Percentiles rank a stretch among this genome's conserved stretches.
phyloP scores from a whole-genome alignment of 441 rosid species.

The Jatropha multifida region DNA sequence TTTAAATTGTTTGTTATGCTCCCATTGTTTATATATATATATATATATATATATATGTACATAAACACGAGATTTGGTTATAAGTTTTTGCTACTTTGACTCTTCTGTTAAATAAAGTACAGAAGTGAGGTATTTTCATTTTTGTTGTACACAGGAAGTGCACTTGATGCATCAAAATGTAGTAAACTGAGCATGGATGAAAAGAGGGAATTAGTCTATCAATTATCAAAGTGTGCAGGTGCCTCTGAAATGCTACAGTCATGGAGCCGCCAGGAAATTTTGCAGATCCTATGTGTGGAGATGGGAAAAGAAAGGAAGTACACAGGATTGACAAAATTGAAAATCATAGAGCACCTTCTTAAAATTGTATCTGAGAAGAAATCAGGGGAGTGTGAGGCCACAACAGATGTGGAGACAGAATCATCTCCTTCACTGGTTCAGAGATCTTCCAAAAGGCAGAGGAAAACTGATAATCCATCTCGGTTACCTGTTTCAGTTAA shows the following conservation, averaged over 20 bases:
- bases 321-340: conserved; percentile 91
- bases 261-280: conserved; percentile 98
- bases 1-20: not conserved
- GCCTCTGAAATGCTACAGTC: conserved; percentile 76
- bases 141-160: conserved; percentile 41
- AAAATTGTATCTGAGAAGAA: conserved; percentile 77
- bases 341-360: conserved; percentile 88
- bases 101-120: conserved; percentile 9
- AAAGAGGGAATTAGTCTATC: conserved; percentile 84
- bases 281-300: conserved; percentile 85
- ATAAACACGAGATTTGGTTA: not conserved
- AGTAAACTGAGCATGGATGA: conserved; percentile 74
- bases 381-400: conserved; percentile 46
- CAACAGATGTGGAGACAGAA: conserved; percentile 40
- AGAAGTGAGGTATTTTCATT: not conserved
- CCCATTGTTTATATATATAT: not conserved
- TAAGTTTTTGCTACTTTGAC: not conserved
- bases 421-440: conserved; percentile 40
- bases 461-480: conserved; percentile 76
- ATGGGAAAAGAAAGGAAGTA: conserved; percentile 99
- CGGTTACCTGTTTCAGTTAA: conserved; percentile 51
- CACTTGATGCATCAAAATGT: conserved; percentile 63
- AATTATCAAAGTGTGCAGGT: conserved; percentile 58
- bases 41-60: not conserved
- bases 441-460: conserved; percentile 63